phyloP scores from a whole-genome alignment of 2,329 filamentous ascomycete genomes.

The Aspergillus tamarii region DNA sequence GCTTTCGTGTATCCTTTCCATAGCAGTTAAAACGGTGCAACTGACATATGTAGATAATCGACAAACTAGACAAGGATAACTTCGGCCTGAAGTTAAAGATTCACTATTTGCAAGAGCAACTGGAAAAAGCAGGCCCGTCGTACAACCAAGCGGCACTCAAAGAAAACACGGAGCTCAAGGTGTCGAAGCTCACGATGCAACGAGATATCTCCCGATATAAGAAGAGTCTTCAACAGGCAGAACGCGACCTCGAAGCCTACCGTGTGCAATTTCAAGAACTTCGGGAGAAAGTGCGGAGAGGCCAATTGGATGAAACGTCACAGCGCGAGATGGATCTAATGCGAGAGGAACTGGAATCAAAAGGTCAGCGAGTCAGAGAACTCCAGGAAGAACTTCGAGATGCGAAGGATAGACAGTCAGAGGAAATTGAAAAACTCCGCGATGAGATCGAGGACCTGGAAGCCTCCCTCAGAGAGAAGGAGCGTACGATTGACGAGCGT shows the following conservation, averaged over 20 bases:
- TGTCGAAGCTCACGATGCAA: slow-evolving; percentile 87
- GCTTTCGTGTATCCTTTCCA: not conserved
- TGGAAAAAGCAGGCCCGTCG: slow-evolving; percentile 83
- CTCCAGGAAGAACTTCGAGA: slow-evolving; percentile 59
- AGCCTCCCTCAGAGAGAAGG: slow-evolving; percentile 74
- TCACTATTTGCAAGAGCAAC: slow-evolving; percentile 89
- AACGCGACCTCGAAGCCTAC: slow-evolving; percentile 84
- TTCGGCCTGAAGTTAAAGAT: slow-evolving; percentile 97
- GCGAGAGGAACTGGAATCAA: slow-evolving; percentile 53
- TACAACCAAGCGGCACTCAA: slow-evolving; percentile 87
- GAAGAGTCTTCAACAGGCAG: slow-evolving; percentile 79
- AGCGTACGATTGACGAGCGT: slow-evolving; percentile 70
- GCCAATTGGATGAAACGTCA: slow-evolving; percentile 72
- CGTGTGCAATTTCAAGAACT: slow-evolving; percentile 79
- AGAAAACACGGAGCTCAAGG: slow-evolving; percentile 95
- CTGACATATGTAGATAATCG: slow-evolving; percentile 63
- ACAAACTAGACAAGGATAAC: slow-evolving; percentile 97
- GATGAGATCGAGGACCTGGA: slow-evolving; percentile 78
- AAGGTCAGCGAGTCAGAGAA: slow-evolving; percentile 47
- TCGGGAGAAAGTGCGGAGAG: slow-evolving; percentile 77
- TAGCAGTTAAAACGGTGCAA: not conserved
- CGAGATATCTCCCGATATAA: slow-evolving; percentile 83
- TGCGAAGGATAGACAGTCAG: slow-evolving; percentile 57
- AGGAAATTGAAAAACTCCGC: slow-evolving; percentile 67
- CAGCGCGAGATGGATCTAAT: slow-evolving; percentile 61